Evolutionary conservation across 495 filamentous ascomycete genomes (phyloP).

Genomic region (Lophium mytilinum): DNA sequence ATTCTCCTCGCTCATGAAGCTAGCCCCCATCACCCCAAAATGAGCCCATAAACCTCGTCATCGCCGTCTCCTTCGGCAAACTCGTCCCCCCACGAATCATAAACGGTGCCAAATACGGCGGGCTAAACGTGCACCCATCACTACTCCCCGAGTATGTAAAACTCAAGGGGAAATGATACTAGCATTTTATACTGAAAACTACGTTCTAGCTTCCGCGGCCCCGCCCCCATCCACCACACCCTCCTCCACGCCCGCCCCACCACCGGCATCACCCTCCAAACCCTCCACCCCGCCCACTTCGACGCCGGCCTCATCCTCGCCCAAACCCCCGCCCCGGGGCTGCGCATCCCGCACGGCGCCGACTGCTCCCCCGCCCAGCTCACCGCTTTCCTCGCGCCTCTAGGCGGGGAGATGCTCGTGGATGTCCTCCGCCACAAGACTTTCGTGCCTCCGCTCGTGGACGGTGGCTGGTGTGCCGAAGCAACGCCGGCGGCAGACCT

Average conservation of each 20-base stretch:
- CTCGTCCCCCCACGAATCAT: slow-evolving; percentile 76
- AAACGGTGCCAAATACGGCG: slow-evolving; percentile 62
- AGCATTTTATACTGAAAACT: not conserved
- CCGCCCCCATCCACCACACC: slow-evolving; percentile 63
- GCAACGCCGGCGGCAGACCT: not conserved
- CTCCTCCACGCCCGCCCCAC: slow-evolving; percentile 48
- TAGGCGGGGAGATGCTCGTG: slow-evolving; percentile 29
- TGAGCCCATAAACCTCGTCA: slow-evolving; percentile 64
- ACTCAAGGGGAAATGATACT: not conserved
- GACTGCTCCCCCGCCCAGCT: slow-evolving; percentile 29
- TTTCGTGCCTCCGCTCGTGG: slow-evolving; percentile 44
- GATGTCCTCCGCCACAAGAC: slow-evolving; percentile 38
- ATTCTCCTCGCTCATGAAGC: too few relatives aligned
- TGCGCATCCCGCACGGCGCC: slow-evolving; percentile 39
- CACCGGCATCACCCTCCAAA: slow-evolving; percentile 78
- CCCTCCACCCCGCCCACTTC: slow-evolving; percentile 63
- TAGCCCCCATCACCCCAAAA: slow-evolving; percentile 50
- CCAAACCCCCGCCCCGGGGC: slow-evolving; percentile 51
- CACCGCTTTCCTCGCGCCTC: slow-evolving; percentile 36
- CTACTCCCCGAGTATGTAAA: slow-evolving; percentile 69
- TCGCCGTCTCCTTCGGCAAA: slow-evolving; percentile 94
- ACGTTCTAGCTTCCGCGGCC: slow-evolving; percentile 53
- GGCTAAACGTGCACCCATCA: slow-evolving; percentile 93
- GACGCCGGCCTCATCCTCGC: slow-evolving; percentile 69
- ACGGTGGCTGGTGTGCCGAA: slow-evolving; percentile 17